These are phyloP conservation scores for Scenedesmus sp. DNA, from an alignment of 163 green algal species.

Conservation along the genomic window DNA sequence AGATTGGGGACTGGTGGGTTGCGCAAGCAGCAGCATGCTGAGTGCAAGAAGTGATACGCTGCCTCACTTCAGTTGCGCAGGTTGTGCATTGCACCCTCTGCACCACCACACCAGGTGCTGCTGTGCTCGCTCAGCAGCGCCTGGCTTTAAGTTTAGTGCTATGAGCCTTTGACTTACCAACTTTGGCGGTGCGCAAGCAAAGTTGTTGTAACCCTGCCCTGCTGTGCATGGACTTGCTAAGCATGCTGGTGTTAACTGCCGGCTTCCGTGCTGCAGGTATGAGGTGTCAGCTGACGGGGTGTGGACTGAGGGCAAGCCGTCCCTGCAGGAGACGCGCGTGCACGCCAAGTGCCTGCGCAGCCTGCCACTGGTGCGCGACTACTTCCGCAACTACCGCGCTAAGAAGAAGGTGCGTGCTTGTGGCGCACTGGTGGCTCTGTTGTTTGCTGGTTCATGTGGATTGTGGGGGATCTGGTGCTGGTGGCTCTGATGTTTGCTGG, in stretches of 20 bases:
- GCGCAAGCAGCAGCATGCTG: background rate
- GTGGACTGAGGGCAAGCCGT: slow-evolving; percentile 61
- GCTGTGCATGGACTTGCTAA: too few relatives aligned
- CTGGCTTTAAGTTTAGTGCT: too few relatives aligned
- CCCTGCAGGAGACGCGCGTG: slow-evolving; percentile 67
- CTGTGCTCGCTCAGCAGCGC: background rate
- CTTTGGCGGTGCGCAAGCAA: background rate
- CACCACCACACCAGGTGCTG: background rate
- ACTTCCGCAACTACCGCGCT: slow-evolving; percentile 64
- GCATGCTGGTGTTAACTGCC: background rate
- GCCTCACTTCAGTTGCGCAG: too few relatives aligned
- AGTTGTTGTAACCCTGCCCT: background rate
- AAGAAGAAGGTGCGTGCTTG: slow-evolving; percentile 57
- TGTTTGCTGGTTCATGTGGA: background rate
- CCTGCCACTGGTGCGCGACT: slow-evolving; percentile 65
- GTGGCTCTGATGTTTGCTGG: background rate
- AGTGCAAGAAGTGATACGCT: too few relatives aligned
- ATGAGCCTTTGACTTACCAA: too few relatives aligned
- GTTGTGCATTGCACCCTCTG: background rate
- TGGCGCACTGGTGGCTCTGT: background rate
- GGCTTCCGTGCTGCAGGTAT: slow-evolving; percentile 53
- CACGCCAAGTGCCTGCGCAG: slow-evolving; percentile 73
- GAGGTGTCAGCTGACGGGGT: slow-evolving; percentile 40
- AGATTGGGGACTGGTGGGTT: slow-evolving; percentile 56
- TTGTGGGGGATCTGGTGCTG: background rate